A percentile compares a stretch with the other conserved stretches of the same genome.
phyloP scores from a whole-genome alignment of 768 basidiomycete species.

The Hypsizygus marmoreus region DNA sequence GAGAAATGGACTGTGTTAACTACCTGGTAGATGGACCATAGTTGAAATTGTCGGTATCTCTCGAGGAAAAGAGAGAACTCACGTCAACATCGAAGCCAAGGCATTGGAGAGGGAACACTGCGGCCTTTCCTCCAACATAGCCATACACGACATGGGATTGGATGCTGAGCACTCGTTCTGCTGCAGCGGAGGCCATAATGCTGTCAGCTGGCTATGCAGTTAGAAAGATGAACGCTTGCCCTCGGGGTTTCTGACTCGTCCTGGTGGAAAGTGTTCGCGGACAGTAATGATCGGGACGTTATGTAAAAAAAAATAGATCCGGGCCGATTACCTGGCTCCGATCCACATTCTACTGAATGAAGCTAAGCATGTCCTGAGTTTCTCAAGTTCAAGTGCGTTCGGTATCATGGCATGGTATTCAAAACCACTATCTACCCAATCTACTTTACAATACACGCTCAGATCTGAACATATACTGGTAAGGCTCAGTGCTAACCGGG shows the following conservation, averaged over 20 bases:
- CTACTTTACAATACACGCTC: no score
- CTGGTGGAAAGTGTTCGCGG: neutral
- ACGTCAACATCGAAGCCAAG: constrained; percentile 97
- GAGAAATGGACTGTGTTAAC: constrained; percentile 94
- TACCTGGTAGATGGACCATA: constrained; percentile 45
- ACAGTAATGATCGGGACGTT: constrained; percentile 1
- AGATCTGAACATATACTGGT: constrained; percentile 39
- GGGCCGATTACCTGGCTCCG: no score
- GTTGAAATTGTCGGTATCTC: constrained; percentile 11
- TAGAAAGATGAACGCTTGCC: constrained; percentile 11
- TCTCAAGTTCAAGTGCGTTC: no score
- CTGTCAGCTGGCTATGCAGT: neutral
- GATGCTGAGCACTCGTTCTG: constrained; percentile 77
- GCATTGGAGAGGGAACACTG: constrained; percentile 76
- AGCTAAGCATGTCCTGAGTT: no score
- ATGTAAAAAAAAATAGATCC: constrained; percentile 13
- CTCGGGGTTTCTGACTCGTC: constrained; percentile 10
- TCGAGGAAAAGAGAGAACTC: constrained; percentile 26
- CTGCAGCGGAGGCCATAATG: constrained; percentile 9
- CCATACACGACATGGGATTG: constrained; percentile 95
- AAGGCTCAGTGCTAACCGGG: constrained; percentile 35
- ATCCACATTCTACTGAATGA: no score
- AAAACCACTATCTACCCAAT: constrained; percentile 8
- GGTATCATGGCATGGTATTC: constrained; percentile 2
- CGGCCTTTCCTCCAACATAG: constrained; percentile 88